Evolutionary conservation across 2,329 filamentous ascomycete genomes (phyloP), one percentile per base, ranked within the genome.

Genomic region (Colletotrichum theobromicola): DNA sequence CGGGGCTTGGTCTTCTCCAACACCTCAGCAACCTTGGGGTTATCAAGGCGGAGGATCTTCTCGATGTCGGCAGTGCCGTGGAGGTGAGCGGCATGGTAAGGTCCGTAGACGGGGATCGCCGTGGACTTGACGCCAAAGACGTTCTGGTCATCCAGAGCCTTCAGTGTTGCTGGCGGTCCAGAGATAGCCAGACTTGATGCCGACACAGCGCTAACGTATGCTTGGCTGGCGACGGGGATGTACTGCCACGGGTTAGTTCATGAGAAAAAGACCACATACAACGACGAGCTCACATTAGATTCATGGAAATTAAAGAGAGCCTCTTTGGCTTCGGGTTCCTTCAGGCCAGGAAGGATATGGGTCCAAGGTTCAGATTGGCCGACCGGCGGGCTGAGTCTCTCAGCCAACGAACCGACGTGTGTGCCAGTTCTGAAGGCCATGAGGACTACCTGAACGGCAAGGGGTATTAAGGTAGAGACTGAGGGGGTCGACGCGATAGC

Each of bases 391-490:
- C 79, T 83, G 50, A 90, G 80, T 76, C 83, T 82, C 77, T 90
- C 86, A 15, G 89, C 86, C 70, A 90, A 79, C 7, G 85, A 83
- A 42, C 86, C 83, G 66, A 92, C 89, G 77, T 91, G 87, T 28
- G 90, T 83, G 62, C 92, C 93, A 18, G 89, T 88, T 75, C 92
- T 88, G 85, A 94, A 94, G 57, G 92, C 90, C 80, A 94, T 88
- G 76, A 93, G 87, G 28, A 93, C 90, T 30, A 90, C 87, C 80
- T 93, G 90, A 18, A 93, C 88, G 66, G 89, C 92, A 65, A 94
- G 85, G 8, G 89, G 89, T 26, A 94, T 85, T 42, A 94, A 84
- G 61, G 91, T 87, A 21, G 89, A 90, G 62, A 93, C 84, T 7
- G 91, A 92, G 74, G 89, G 89, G 35, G 92, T 89, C 26, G 90